Base-by-base conservation (phyloP, 768 basidiomycete genomes). In the Dioszegia hungarica region DNA sequence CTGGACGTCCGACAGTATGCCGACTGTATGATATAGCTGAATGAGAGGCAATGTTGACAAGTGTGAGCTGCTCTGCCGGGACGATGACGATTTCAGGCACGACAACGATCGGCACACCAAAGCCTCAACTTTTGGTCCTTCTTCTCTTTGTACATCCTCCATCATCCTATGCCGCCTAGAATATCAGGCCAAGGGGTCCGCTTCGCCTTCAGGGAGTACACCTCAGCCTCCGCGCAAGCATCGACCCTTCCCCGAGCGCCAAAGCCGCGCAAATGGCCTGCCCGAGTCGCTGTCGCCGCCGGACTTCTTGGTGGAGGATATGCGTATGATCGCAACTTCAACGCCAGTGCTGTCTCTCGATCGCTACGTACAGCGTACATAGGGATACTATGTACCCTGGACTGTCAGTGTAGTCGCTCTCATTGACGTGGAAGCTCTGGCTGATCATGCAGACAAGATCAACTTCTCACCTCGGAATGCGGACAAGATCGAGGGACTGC, bases 401-500 rank as follows among this genome's bases (percentile, higher is more conserved):
- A 77, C 57, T 67, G 74, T 77, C 28, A 68, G 76, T 46, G 36
- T n/a, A n/a, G n/a, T n/a, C n/a, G n/a, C n/a, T n/a, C n/a, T n/a
- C n/a, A n/a, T n/a, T n/a, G n/a, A n/a, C n/a, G n/a, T n/a, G n/a
- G n/a, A n/a, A n/a, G n/a, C 22, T 28, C 19, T 20, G 24, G 22
- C 37, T 58, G 24, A 49, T 15, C 11, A 84, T 56, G 87, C 89
- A 78, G 94, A 92, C 79, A 95, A 97, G 70, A 74, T 87, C 48
- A 92, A 93, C 77, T 95, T 94, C 64, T 84, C 80, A 9, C 84
- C 85, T 0, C 81, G 82, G 44, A 72, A 76, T 22, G 83, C 82
- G 0, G 83, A 87, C 25, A 76, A 80, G 48, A 92, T 94, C 68
- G 87, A 88, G 5, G 80, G 83, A 25, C 78, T 97, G 2, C 93